phyloP scores from a whole-genome alignment of 257 asterid genomes.

The Orobanche coerulescens region DNA sequence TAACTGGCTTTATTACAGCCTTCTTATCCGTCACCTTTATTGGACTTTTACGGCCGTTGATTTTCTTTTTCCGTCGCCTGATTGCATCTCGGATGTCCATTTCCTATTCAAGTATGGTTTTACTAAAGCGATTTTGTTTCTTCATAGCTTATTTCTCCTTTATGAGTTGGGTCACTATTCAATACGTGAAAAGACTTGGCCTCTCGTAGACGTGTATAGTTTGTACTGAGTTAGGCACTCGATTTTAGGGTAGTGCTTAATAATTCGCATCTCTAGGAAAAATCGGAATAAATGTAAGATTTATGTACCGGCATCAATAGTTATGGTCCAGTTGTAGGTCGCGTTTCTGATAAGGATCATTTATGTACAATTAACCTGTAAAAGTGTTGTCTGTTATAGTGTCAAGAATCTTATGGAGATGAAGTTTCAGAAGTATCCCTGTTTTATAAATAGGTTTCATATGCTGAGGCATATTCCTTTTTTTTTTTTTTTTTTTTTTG shows the following conservation, averaged over 20 bases:
- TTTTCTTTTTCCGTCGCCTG: slow-evolving; percentile 28
- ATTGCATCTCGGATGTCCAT: slow-evolving; percentile 25
- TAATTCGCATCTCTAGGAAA: slow-evolving; percentile 14
- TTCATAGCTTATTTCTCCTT: slow-evolving; percentile 60
- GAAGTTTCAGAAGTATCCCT: slow-evolving; percentile 1
- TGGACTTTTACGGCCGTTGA: slow-evolving; percentile 35
- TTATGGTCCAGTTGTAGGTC: slow-evolving; percentile 13
- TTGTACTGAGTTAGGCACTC: slow-evolving; percentile 29
- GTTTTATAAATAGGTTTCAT: background rate
- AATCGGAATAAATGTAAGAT: slow-evolving; percentile 28
- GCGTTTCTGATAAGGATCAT: slow-evolving; percentile 6
- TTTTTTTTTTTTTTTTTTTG: background rate
- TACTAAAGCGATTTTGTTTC: slow-evolving; percentile 54
- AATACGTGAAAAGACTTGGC: slow-evolving; percentile 55
- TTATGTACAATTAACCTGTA: slow-evolving; percentile 27
- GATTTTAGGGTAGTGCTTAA: slow-evolving; percentile 28
- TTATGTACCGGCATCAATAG: slow-evolving; percentile 26
- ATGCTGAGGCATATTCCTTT: background rate
- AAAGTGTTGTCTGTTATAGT: slow-evolving; percentile 14
- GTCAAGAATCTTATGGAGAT: background rate
- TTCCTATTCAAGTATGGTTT: slow-evolving; percentile 24
- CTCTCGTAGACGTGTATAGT: slow-evolving; percentile 37
- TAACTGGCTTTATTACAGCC: slow-evolving; percentile 56
- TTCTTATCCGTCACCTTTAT: slow-evolving; percentile 38
- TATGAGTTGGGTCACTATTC: slow-evolving; percentile 74